These are phyloP conservation scores for Coelomomyces lativittatus DNA, from an alignment of 371 early-diverging fungal genomes.

Conservation along the genomic window DNA sequence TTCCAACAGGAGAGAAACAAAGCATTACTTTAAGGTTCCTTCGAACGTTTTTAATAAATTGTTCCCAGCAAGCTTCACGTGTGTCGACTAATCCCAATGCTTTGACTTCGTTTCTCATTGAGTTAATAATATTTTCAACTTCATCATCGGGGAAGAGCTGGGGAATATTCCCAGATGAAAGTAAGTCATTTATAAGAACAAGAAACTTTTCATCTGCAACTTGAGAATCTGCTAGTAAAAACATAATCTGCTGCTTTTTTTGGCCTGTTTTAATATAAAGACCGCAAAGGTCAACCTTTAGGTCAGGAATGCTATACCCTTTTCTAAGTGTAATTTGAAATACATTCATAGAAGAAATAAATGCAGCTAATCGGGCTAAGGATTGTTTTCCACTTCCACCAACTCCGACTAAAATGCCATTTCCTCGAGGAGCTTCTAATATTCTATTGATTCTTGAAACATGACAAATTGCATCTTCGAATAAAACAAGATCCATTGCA, in stretches of 20 bases:
- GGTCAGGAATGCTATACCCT: constrained; percentile 30
- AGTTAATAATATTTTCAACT: constrained; percentile 33
- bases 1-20: constrained; percentile 45
- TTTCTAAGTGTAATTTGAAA: constrained; percentile 44
- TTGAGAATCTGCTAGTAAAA: constrained; percentile 39
- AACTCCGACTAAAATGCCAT: constrained; percentile 41
- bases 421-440: constrained; percentile 36
- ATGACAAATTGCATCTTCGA: constrained; percentile 46
- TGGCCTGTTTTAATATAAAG: constrained; percentile 37
- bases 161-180: constrained; percentile 41
- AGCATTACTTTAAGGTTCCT: constrained; percentile 37
- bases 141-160: constrained; percentile 45
- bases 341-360: constrained; percentile 36
- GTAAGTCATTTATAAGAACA: constrained; percentile 41
- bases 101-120: constrained; percentile 42
- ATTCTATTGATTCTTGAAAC: constrained; percentile 39
- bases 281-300: constrained; percentile 26
- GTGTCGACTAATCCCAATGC: constrained; percentile 34
- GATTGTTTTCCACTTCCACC: constrained; percentile 44
- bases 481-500: constrained; percentile 39
- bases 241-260: constrained; percentile 38
- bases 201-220: constrained; percentile 44
- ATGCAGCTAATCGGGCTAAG: constrained; percentile 30
- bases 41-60: constrained; percentile 32
- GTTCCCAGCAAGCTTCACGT: constrained; percentile 39